Conservation (phyloP, 129 eudicot genomes). For the Arctium minus region DNA sequence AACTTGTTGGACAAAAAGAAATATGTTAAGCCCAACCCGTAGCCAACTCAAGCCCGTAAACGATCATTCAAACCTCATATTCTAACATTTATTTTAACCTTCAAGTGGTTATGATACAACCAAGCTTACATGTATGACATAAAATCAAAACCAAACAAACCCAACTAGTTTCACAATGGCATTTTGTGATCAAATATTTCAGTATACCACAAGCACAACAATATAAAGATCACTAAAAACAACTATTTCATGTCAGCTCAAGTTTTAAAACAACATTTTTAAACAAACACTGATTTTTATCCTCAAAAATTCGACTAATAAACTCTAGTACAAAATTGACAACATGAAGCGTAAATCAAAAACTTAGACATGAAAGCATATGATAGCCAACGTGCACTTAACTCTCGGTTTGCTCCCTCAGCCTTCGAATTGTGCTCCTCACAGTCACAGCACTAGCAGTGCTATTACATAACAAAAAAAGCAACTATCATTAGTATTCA, state of each 20-base stretch:
- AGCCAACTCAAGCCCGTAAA: too few relatives aligned
- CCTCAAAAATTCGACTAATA: neutral
- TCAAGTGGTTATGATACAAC: too few relatives aligned
- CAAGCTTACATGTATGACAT: too few relatives aligned
- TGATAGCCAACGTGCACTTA: neutral
- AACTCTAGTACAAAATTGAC: neutral
- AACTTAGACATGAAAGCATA: neutral
- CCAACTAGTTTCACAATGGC: too few relatives aligned
- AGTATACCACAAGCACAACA: too few relatives aligned
- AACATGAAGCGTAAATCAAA: neutral
- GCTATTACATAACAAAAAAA: constrained; percentile 25
- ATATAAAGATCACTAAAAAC: neutral
- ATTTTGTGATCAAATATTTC: too few relatives aligned
- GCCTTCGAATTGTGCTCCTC: constrained; percentile 66
- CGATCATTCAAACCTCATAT: too few relatives aligned
- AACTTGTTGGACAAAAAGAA: too few relatives aligned
- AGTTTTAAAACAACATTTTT: neutral
- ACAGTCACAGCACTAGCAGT: constrained; percentile 81
- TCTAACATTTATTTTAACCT: too few relatives aligned
- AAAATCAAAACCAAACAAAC: too few relatives aligned
- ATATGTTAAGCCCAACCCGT: too few relatives aligned
- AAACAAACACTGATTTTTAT: neutral
- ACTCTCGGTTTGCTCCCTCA: constrained; percentile 77
- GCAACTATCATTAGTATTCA: neutral
- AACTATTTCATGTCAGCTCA: neutral